Evolutionary conservation across 2,329 filamentous ascomycete genomes (phyloP).

Genomic region (Nigrospora oryzae): DNA sequence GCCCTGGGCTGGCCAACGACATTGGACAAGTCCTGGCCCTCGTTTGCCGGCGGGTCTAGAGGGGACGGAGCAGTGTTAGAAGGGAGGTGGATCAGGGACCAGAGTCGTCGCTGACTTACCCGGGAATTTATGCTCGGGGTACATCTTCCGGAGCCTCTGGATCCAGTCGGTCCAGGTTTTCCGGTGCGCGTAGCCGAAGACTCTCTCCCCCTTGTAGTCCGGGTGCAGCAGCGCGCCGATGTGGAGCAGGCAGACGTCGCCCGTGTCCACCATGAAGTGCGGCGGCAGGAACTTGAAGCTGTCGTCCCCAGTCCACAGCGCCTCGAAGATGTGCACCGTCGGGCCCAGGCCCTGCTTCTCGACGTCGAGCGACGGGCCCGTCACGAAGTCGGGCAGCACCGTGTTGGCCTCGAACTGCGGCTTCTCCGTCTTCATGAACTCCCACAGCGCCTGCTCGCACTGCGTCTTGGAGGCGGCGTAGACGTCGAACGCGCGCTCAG

Average conservation of each 20-base stretch:
- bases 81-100: too few species aligned
- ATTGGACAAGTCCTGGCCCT: background rate
- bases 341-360: background rate
- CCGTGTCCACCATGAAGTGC: background rate
- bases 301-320: background rate
- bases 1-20: background rate
- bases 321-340: background rate
- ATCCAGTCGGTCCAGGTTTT: background rate
- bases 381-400: background rate
- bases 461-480: slow-evolving; percentile 30
- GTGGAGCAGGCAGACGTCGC: background rate
- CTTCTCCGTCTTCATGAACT: slow-evolving; percentile 17
- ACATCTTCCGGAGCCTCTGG: background rate
- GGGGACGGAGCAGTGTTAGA: too few species aligned
- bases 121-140: background rate
- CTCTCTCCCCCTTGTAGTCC: background rate
- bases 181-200: background rate
- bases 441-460: slow-evolving; percentile 27
- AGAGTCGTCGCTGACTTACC: background rate
- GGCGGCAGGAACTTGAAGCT: background rate
- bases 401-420: background rate
- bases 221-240: background rate
- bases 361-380: background rate
- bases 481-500: slow-evolving; percentile 14
- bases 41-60: too few species aligned